A percentile compares a stretch with the other conserved stretches of the same genome.
phyloP scores from a whole-genome alignment of 805 yeast genomes.

The Zygosaccharomyces siamensis region DNA sequence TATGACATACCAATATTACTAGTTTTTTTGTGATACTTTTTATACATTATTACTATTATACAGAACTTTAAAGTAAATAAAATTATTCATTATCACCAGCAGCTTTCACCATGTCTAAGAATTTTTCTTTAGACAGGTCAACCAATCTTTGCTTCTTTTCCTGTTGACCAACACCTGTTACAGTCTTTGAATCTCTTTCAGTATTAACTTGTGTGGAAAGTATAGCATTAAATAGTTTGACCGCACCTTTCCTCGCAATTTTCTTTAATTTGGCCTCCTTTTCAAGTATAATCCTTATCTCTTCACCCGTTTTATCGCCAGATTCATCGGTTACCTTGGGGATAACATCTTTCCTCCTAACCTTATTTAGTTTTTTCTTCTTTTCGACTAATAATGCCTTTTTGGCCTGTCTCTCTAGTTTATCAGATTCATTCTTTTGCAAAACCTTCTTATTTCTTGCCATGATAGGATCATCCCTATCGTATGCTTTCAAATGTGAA shows the following conservation, averaged over 20 bases:
- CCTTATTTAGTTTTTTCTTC: slow-evolving; percentile 58
- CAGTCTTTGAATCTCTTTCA: slow-evolving; percentile 42
- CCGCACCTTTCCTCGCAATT: slow-evolving; percentile 84
- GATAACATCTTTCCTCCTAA: slow-evolving; percentile 61
- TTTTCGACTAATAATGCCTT: slow-evolving; percentile 66
- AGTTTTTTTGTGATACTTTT: no score
- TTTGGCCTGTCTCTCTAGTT: slow-evolving; percentile 79
- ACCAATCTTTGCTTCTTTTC: slow-evolving; percentile 53
- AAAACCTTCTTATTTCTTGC: slow-evolving; percentile 71
- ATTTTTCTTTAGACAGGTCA: slow-evolving; percentile 84
- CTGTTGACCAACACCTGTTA: slow-evolving; percentile 42
- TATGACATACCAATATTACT: no score
- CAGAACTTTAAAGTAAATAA: neutral
- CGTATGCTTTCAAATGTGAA: slow-evolving; percentile 83
- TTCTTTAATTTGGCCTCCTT: slow-evolving; percentile 67
- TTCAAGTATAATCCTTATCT: slow-evolving; percentile 53
- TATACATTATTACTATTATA: neutral
- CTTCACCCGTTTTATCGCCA: slow-evolving; percentile 36
- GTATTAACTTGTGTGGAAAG: slow-evolving; percentile 70
- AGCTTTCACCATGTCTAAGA: slow-evolving; percentile 79
- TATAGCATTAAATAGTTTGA: slow-evolving; percentile 77
- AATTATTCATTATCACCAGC: slow-evolving; percentile 47
- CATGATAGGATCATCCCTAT: slow-evolving; percentile 83
- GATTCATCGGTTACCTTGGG: slow-evolving; percentile 54
- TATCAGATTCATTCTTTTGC: slow-evolving; percentile 72